Conservation (phyloP, 352 stramenopile species). For the Phytophthora vignae region DNA sequence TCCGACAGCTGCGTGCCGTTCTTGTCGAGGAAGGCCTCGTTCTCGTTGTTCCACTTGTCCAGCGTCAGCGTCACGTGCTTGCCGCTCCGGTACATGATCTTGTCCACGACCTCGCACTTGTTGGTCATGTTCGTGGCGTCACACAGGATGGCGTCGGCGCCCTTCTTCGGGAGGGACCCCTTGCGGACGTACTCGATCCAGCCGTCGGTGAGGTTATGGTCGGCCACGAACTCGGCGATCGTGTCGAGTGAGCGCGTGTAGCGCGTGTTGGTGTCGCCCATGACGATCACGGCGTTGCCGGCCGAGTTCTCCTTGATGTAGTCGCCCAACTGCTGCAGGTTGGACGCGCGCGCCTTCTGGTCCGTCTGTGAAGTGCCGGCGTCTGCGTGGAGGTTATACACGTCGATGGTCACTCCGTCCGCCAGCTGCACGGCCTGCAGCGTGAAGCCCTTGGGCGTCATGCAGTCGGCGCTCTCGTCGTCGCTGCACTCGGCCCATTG, state of each 20-base stretch:
- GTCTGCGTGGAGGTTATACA: conserved; percentile 67
- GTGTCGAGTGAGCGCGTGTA: conserved; percentile 58
- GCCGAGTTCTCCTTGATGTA: conserved; percentile 55
- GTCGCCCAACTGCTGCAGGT: conserved; percentile 56
- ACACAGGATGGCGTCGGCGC: conserved; percentile 48
- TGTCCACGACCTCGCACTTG: conserved; percentile 65
- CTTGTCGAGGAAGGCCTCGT: conserved; percentile 46
- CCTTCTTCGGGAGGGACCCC: conserved; percentile 37
- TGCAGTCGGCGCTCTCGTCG: conserved; percentile 54
- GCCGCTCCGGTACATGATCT: conserved; percentile 67
- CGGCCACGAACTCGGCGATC: conserved; percentile 40
- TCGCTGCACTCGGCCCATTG: conserved; percentile 58
- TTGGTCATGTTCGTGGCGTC: conserved; percentile 44
- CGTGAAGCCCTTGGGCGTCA: conserved; percentile 69
- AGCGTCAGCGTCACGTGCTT: conserved; percentile 53
- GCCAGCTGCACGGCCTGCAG: conserved; percentile 50
- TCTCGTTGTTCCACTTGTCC: conserved; percentile 56
- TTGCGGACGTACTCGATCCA: conserved; percentile 58
- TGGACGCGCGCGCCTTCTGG: conserved; percentile 40
- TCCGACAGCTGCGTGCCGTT: conserved; percentile 50
- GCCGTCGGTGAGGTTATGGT: conserved; percentile 47
- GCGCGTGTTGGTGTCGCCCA: conserved; percentile 65
- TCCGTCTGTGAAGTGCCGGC: conserved; percentile 42
- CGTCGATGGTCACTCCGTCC: conserved; percentile 48
- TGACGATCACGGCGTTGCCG: conserved; percentile 55